A percentile compares a stretch with the other conserved stretches of the same genome.
These are phyloP conservation scores for Xylaria grammica DNA, from an alignment of 495 filamentous ascomycete genomes.

Conservation along the genomic window DNA sequence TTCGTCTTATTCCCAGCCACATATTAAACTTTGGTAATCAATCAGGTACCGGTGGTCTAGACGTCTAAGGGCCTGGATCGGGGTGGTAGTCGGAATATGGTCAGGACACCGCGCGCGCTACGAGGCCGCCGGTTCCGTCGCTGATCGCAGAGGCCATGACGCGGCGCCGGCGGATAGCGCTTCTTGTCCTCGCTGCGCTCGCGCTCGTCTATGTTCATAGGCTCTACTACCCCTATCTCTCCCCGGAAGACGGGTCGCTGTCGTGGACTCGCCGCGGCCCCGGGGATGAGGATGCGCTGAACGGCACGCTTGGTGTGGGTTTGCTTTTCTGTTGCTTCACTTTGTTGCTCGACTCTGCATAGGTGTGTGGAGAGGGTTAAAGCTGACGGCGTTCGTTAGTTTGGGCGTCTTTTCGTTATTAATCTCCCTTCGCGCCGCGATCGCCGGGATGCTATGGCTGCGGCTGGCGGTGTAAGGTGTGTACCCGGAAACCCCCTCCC, in stretches of 20 bases:
- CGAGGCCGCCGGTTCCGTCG: not conserved
- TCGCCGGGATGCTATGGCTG: constrained; percentile 63
- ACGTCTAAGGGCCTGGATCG: too few relatives aligned
- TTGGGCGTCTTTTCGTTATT: constrained; percentile 66
- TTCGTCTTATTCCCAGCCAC: too few relatives aligned
- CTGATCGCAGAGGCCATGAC: not conserved
- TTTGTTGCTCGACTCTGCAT: too few relatives aligned
- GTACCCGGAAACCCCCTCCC: not conserved
- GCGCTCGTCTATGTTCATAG: not conserved
- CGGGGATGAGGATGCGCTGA: not conserved
- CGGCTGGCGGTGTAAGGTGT: constrained; percentile 49
- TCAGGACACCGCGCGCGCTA: not conserved
- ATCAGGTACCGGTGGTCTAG: too few relatives aligned
- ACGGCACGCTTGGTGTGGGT: constrained; percentile 4
- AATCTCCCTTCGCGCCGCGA: constrained; percentile 65
- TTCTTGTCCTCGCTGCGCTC: not conserved
- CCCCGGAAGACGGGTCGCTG: not conserved
- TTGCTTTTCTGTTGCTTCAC: not conserved
- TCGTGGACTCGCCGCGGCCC: not conserved
- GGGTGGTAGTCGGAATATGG: not conserved
- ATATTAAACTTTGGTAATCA: too few relatives aligned
- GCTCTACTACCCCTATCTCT: not conserved
- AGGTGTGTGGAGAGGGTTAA: too few relatives aligned
- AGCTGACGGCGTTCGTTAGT: constrained; percentile 43
- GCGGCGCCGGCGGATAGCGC: not conserved